A percentile compares a stretch with the other conserved stretches of the same genome.
Evolutionary conservation across 73 alveolate genomes (phyloP).

Genomic region (Uronychia setigera): DNA sequence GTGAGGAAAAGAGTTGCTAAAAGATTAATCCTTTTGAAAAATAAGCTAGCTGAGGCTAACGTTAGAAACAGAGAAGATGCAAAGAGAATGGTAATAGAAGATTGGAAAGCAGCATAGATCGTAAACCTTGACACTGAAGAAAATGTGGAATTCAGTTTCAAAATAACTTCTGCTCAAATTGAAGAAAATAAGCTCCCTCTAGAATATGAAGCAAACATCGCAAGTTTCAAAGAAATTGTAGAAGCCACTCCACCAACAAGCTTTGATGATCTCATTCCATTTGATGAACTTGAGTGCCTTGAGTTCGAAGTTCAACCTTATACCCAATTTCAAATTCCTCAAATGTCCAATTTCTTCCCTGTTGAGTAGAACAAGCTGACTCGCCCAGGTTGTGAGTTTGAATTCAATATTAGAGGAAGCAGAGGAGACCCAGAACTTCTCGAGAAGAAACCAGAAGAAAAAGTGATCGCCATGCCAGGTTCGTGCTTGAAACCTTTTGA

Average conservation of each 20-base stretch:
- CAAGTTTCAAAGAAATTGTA: slow-evolving; percentile 53
- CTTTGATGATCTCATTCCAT: slow-evolving; percentile 59
- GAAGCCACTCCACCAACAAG: slow-evolving; percentile 56
- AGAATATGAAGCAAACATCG: slow-evolving; percentile 60
- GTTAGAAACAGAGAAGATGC: slow-evolving; percentile 81
- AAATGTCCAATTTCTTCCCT: slow-evolving; percentile 44
- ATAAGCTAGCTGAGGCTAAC: slow-evolving; percentile 52
- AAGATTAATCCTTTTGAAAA: slow-evolving; percentile 74
- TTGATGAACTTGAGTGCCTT: slow-evolving; percentile 24
- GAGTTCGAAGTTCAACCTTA: slow-evolving; percentile 51
- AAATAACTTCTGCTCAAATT: neutral
- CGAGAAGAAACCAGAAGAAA: neutral
- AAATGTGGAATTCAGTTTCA: slow-evolving; percentile 44
- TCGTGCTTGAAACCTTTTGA: slow-evolving; percentile 36
- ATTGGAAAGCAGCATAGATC: slow-evolving; percentile 90
- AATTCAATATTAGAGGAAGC: slow-evolving; percentile 18
- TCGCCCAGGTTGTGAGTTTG: slow-evolving; percentile 63
- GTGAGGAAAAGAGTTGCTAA: slow-evolving; percentile 85
- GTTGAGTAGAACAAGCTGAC: slow-evolving; percentile 6
- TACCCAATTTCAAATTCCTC: slow-evolving; percentile 17
- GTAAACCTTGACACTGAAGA: slow-evolving; percentile 76
- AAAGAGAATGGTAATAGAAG: slow-evolving; percentile 81
- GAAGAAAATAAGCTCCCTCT: slow-evolving; percentile 38
- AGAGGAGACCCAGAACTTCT: slow-evolving; percentile 53
- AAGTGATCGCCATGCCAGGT: slow-evolving; percentile 28